Evolutionary conservation across 1,284 basidiomycete genomes (phyloP).

Genomic region (Ganoderma multipileum): DNA sequence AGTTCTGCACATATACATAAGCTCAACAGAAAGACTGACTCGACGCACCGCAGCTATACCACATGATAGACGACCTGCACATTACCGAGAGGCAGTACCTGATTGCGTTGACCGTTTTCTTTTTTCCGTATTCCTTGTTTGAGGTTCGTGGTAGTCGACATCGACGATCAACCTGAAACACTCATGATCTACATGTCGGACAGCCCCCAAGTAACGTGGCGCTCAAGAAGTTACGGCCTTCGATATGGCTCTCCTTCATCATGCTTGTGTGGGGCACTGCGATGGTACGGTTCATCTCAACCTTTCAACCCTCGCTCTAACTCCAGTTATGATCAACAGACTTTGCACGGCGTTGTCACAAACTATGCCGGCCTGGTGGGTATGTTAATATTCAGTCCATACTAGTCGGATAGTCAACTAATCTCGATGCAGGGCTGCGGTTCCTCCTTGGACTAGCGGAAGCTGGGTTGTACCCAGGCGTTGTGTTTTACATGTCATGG

Average conservation of each 20-base stretch:
- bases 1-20: constrained; percentile 1
- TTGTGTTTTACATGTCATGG: constrained; percentile 48
- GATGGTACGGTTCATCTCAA: constrained; percentile 32
- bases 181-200: background rate
- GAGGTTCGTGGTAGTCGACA: constrained; percentile 46
- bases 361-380: constrained; percentile 43
- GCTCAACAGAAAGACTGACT: background rate
- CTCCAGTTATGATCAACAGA: constrained; percentile 28
- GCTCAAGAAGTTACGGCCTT: constrained; percentile 48
- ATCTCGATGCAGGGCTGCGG: constrained; percentile 36
- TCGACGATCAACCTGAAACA: background rate
- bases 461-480: constrained; percentile 46
- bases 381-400: constrained; percentile 14
- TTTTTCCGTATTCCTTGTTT: constrained; percentile 70
- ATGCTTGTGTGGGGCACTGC: constrained; percentile 43
- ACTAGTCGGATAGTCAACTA: background rate
- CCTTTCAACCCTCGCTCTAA: background rate
- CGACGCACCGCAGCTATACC: constrained; percentile 53
- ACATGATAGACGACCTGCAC: constrained; percentile 59
- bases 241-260: constrained; percentile 46
- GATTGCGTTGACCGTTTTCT: constrained; percentile 69
- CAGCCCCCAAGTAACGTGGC: constrained; percentile 47
- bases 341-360: constrained; percentile 40
- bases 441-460: constrained; percentile 46
- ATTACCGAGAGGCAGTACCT: constrained; percentile 72